Percentiles rank a stretch among this genome's conserved stretches.
These are phyloP conservation scores for Taxawa tesnikishii DNA, from an alignment of 2,329 filamentous ascomycete genomes.

Conservation along the genomic window DNA sequence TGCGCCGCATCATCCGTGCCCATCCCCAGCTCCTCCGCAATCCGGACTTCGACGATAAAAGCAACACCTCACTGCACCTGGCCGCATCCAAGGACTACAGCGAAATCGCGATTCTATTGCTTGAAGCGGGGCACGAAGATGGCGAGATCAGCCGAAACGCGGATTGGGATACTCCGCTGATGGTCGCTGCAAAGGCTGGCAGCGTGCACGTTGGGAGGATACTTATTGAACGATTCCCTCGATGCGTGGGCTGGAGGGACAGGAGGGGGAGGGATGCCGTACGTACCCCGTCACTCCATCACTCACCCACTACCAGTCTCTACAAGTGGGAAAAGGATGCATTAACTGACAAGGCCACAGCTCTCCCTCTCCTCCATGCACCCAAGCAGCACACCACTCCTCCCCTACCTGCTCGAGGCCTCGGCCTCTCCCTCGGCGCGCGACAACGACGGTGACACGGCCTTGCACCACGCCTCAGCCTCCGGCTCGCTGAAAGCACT, in stretches of 20 bases:
- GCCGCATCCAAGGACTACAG: slow-evolving; percentile 62
- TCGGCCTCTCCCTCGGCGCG: slow-evolving; percentile 18
- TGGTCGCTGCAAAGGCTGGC: slow-evolving; percentile 59
- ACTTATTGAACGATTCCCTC: slow-evolving; percentile 52
- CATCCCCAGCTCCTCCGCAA: slow-evolving; percentile 64
- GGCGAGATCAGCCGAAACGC: slow-evolving; percentile 65
- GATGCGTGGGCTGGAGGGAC: slow-evolving; percentile 53
- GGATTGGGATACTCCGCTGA: slow-evolving; percentile 66
- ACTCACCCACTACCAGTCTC: background rate
- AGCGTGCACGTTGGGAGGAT: slow-evolving; percentile 64
- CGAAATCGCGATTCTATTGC: slow-evolving; percentile 54
- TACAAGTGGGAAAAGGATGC: too few relatives aligned
- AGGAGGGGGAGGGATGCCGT: slow-evolving; percentile 58
- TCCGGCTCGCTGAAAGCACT: slow-evolving; percentile 70
- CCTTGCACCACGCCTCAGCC: slow-evolving; percentile 73
- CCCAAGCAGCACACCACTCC: slow-evolving; percentile 25
- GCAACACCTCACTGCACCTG: slow-evolving; percentile 75
- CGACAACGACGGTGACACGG: slow-evolving; percentile 71
- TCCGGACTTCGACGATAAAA: slow-evolving; percentile 61
- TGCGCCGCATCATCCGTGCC: slow-evolving; percentile 62
- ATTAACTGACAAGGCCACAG: slow-evolving; percentile 10
- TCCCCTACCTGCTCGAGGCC: slow-evolving; percentile 25
- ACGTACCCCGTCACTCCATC: slow-evolving; percentile 8
- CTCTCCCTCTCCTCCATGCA: slow-evolving; percentile 28
- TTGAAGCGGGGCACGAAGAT: slow-evolving; percentile 65